Evolutionary conservation across 768 basidiomycete genomes (phyloP).

Genomic region (Serendipita indica): DNA sequence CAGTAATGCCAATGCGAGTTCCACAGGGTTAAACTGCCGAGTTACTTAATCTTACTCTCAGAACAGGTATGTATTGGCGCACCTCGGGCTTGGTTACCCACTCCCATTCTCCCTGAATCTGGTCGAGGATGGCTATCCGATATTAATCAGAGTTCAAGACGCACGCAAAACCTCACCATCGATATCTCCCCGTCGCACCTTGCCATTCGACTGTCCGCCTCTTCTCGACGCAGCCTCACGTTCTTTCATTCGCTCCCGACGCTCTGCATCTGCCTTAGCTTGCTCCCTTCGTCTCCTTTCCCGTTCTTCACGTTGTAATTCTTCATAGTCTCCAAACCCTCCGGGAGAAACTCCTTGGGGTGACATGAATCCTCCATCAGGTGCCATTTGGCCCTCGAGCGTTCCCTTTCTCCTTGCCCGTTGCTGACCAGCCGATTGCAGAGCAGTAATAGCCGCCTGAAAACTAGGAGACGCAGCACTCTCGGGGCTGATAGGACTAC

Average conservation of each 20-base stretch:
- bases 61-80: slow-evolving; percentile 19
- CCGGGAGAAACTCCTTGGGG: background rate
- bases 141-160: background rate
- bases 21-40: slow-evolving; percentile 78
- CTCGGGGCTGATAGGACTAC: slow-evolving; percentile 6
- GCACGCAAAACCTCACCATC: slow-evolving; percentile 41
- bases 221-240: slow-evolving; percentile 49
- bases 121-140: slow-evolving; percentile 58
- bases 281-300: slow-evolving; percentile 21
- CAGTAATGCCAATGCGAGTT: slow-evolving; percentile 78
- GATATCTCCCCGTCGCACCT: slow-evolving; percentile 60
- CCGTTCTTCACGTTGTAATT: slow-evolving; percentile 40
- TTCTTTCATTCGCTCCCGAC: slow-evolving; percentile 40
- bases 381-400: background rate
- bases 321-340: slow-evolving; percentile 5
- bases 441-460: slow-evolving; percentile 48
- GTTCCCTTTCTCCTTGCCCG: slow-evolving; percentile 25
- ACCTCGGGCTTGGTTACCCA: slow-evolving; percentile 73
- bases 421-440: slow-evolving; percentile 48
- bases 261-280: background rate
- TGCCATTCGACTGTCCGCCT: slow-evolving; percentile 41
- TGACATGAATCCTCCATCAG: background rate
- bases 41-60: slow-evolving; percentile 13
- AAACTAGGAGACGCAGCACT: slow-evolving; percentile 34
- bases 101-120: slow-evolving; percentile 83